Evolutionary conservation across 2,329 filamentous ascomycete species (phyloP).

Genomic region (Basipetospora sp.): DNA sequence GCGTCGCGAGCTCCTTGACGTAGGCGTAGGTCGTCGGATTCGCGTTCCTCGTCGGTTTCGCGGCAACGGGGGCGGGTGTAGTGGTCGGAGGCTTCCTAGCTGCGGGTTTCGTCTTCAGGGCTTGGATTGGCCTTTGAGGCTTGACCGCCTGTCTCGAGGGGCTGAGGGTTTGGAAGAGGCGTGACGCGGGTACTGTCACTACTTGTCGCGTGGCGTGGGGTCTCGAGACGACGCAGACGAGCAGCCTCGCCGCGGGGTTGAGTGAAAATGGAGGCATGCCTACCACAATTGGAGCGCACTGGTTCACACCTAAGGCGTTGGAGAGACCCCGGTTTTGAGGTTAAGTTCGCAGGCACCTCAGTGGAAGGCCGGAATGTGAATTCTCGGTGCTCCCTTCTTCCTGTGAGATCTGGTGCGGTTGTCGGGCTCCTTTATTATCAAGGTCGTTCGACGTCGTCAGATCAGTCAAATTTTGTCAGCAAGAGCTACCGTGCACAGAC

Average conservation of each 20-base stretch:
- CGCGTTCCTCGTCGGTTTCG: constrained; percentile 7
- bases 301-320: no score
- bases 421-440: no score
- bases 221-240: constrained; percentile 2
- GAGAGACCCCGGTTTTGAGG: no score
- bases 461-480: no score
- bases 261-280: constrained; percentile 4
- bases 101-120: neutral
- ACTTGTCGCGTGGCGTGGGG: constrained; percentile 6
- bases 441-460: no score
- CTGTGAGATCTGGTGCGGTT: no score
- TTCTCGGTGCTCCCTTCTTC: no score
- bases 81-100: constrained; percentile 5
- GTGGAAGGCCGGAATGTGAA: no score
- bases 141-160: neutral
- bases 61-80: constrained; percentile 4
- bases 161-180: constrained; percentile 8
- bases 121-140: neutral
- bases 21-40: constrained; percentile 24
- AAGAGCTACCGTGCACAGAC: no score
- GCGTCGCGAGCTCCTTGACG: constrained; percentile 40
- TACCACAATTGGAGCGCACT: no score
- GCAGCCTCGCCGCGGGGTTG: constrained; percentile 2
- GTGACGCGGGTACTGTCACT: constrained; percentile 1
- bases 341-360: no score